Evolutionary conservation across 2,329 filamentous ascomycete genomes (phyloP).

Genomic region (Cercospora zeae-maydis): DNA sequence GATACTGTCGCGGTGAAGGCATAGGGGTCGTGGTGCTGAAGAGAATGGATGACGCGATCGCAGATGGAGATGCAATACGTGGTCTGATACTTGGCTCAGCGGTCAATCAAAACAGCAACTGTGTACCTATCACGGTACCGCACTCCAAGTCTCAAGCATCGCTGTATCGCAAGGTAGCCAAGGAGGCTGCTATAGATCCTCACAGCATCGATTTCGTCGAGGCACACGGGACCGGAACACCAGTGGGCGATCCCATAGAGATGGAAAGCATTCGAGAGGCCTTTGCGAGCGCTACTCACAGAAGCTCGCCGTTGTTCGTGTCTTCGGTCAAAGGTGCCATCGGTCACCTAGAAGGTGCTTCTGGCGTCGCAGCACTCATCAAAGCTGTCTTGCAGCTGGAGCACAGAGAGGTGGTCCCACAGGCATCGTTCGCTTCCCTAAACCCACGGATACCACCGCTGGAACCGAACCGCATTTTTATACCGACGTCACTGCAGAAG

Average conservation of each 20-base stretch:
- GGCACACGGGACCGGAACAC: constrained; percentile 19
- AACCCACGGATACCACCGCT: constrained; percentile 17
- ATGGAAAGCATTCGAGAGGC: constrained; percentile 7
- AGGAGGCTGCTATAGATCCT: constrained; percentile 16
- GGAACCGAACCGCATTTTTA: neutral
- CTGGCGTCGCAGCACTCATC: constrained; percentile 34
- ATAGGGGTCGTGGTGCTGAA: constrained; percentile 32
- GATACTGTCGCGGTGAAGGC: constrained; percentile 37
- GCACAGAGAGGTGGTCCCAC: constrained; percentile 33
- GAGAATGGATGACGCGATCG: constrained; percentile 31
- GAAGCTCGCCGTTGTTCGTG: constrained; percentile 23
- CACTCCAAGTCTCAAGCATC: constrained; percentile 1
- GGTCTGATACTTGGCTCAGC: constrained; percentile 27
- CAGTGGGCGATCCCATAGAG: constrained; percentile 17
- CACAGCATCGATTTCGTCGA: constrained; percentile 14
- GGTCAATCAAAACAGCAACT: constrained; percentile 31
- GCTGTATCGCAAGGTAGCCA: neutral
- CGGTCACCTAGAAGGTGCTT: constrained; percentile 38
- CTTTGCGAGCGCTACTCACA: neutral
- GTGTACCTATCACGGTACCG: constrained; percentile 28
- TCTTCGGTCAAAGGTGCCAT: constrained; percentile 37
- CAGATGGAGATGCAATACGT: constrained; percentile 34
- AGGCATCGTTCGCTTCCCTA: constrained; percentile 15
- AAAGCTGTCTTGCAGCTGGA: constrained; percentile 39
- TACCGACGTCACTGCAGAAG: constrained; percentile 2